Conservation (phyloP, 2,329 filamentous ascomycete genomes). For the Neonectria faginata region DNA sequence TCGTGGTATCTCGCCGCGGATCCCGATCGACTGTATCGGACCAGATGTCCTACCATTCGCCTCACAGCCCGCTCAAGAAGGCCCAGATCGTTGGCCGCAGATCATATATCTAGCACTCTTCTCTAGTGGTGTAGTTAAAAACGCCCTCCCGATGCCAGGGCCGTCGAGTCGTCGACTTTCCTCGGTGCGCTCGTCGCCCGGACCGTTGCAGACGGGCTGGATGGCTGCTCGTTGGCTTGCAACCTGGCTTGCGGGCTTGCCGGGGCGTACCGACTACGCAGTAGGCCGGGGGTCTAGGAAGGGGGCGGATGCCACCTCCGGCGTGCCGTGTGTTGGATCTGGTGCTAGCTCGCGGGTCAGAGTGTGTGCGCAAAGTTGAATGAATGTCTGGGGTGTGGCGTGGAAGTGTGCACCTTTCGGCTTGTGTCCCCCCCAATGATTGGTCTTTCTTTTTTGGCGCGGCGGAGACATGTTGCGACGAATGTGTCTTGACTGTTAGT, state of each 20-base stretch:
- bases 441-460: constrained; percentile 18
- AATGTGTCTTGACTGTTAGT: constrained; percentile 19
- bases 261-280: constrained; percentile 22
- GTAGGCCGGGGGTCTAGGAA: constrained; percentile 18
- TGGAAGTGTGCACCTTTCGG: background rate
- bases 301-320: constrained; percentile 28
- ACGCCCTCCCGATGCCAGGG: constrained; percentile 12
- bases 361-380: background rate
- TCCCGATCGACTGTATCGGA: background rate
- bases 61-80: background rate
- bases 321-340: constrained; percentile 21
- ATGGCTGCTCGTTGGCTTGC: constrained; percentile 25
- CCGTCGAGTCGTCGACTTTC: background rate
- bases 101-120: background rate
- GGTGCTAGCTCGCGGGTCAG: constrained; percentile 20
- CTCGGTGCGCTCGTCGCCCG: constrained; percentile 19
- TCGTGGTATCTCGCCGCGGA: background rate
- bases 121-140: constrained; percentile 3
- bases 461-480: constrained; percentile 11
- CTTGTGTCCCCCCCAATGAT: background rate
- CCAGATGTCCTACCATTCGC: background rate
- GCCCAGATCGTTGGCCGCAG: background rate
- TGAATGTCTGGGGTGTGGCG: background rate
- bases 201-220: constrained; percentile 32
- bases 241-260: constrained; percentile 22